These are phyloP conservation scores for Arabidopsis suecica DNA, from an alignment of 345 rosid species.

Conservation along the genomic window DNA sequence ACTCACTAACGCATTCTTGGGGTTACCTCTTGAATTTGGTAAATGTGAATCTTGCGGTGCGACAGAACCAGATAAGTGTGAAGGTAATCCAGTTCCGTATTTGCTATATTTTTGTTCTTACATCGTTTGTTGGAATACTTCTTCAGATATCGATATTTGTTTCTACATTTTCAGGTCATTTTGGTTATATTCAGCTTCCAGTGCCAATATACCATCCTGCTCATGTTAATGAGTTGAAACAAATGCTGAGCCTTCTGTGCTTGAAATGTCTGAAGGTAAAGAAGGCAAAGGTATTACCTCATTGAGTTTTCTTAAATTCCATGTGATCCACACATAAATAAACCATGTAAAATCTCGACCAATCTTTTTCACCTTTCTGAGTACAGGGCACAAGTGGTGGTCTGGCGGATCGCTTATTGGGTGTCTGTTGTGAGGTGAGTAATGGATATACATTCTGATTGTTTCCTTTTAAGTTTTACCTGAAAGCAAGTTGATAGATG, in stretches of 20 bases:
- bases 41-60: conserved; percentile 95
- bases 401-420: conserved; percentile 68
- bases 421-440: conserved; percentile 87
- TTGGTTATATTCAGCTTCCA: conserved; percentile 87
- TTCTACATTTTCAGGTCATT: conserved; percentile 72
- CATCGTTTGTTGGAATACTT: conserved; percentile 3
- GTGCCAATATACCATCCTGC: conserved; percentile 90
- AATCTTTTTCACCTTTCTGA: conserved; percentile 47
- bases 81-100: conserved; percentile 57
- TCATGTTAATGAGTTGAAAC: conserved; percentile 75
- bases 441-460: conserved; percentile 27
- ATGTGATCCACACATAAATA: conserved; percentile 13
- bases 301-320: not conserved
- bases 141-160: conserved; percentile 28
- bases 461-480: conserved; percentile 12
- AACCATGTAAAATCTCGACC: conserved; percentile 7
- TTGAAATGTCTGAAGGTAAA: conserved; percentile 86
- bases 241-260: conserved; percentile 77
- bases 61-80: conserved; percentile 80
- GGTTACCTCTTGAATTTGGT: conserved; percentile 90
- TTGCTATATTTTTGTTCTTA: not conserved
- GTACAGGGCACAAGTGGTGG: conserved; percentile 61
- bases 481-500: conserved; percentile 8
- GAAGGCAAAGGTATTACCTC: conserved; percentile 65
- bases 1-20: conserved; percentile 82